Conservation (phyloP, 495 filamentous ascomycete species). For the Penicillium diatomitis region DNA sequence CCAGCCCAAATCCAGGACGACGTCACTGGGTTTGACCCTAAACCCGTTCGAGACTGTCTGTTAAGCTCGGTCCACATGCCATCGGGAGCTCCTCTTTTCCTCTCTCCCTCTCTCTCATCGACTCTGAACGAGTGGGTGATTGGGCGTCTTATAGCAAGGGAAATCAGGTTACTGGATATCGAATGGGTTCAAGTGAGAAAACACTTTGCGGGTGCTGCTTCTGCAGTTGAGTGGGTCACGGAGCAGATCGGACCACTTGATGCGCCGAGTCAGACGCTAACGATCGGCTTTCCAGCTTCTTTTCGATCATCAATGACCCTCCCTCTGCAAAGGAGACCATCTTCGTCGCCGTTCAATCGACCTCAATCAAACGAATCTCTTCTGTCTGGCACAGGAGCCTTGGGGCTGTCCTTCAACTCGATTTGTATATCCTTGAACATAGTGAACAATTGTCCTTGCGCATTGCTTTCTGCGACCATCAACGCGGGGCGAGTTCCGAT, state of each 20-base stretch:
- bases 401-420: neutral
- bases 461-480: no score
- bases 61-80: conserved; percentile 22
- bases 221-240: conserved; percentile 8
- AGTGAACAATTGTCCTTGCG: no score
- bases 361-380: neutral
- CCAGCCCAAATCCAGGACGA: conserved; percentile 9
- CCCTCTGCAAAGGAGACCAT: conserved; percentile 3
- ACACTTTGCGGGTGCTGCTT: neutral
- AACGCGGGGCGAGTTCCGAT: neutral
- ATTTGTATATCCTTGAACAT: no score
- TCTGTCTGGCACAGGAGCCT: neutral
- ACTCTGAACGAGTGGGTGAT: neutral
- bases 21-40: conserved; percentile 20
- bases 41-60: conserved; percentile 12
- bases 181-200: no score
- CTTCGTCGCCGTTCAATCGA: neutral
- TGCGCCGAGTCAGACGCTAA: conserved; percentile 7
- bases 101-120: conserved; percentile 2
- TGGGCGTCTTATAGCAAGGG: neutral
- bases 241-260: neutral
- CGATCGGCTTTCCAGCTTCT: conserved; percentile 8
- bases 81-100: conserved; percentile 6
- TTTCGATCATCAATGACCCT: neutral
- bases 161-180: neutral